Evolutionary conservation across 306 rosid species (phyloP).

Genomic region (Dryas drummondii): DNA sequence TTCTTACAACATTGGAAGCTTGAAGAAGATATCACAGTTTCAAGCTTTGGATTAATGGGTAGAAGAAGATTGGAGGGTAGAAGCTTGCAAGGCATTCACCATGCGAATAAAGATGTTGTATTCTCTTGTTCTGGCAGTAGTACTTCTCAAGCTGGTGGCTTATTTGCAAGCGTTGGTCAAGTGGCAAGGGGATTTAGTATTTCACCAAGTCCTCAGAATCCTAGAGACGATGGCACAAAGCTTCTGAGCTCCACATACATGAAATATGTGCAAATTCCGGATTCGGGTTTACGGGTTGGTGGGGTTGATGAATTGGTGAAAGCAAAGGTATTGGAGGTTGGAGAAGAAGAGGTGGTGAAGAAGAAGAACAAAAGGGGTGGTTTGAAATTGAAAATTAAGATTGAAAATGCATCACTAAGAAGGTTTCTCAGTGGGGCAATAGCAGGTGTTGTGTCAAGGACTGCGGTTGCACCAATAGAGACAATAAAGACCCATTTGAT

Average conservation of each 20-base stretch:
- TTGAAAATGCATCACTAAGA: constrained; percentile 48
- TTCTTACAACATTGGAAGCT: constrained; percentile 2
- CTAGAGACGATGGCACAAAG: constrained; percentile 13
- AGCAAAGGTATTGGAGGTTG: constrained; percentile 22
- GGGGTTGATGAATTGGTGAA: constrained; percentile 17
- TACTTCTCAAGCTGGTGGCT: constrained; percentile 12
- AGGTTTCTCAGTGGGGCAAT: constrained; percentile 67
- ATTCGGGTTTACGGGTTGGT: neutral
- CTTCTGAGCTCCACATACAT: constrained; percentile 26
- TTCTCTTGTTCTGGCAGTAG: constrained; percentile 45
- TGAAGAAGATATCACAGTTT: constrained; percentile 12
- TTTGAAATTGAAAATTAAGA: constrained; percentile 46
- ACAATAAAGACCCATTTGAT: constrained; percentile 64
- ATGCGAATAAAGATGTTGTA: constrained; percentile 24
- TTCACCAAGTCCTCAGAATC: constrained; percentile 21
- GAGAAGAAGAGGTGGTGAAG: constrained; percentile 24
- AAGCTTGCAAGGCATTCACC: constrained; percentile 27
- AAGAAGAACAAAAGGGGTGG: constrained; percentile 27
- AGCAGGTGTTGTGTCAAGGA: constrained; percentile 65
- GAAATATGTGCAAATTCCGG: constrained; percentile 25
- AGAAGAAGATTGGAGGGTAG: constrained; percentile 17
- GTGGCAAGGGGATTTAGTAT: constrained; percentile 31
- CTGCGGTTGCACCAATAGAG: constrained; percentile 59
- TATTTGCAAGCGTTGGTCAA: constrained; percentile 44
- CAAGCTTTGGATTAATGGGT: constrained; percentile 30